phyloP scores from a whole-genome alignment of 305 asterid genomes.

The Andrographis paniculata region DNA sequence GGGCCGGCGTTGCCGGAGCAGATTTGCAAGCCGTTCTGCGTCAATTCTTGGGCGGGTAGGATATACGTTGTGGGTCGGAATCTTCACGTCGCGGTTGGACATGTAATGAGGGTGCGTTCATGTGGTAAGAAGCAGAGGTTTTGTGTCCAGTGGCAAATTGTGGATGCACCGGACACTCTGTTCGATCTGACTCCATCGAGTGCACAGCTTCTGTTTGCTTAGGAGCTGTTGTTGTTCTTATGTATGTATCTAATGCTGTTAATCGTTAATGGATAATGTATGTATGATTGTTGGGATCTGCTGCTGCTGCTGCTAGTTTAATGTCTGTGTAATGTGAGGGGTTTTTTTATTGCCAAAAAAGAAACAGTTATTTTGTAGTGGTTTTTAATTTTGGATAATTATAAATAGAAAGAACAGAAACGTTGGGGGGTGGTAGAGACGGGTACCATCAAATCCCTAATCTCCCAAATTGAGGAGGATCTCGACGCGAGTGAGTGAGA shows the following conservation, averaged over 20 bases:
- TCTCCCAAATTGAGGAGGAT: background rate
- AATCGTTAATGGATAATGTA: too few species aligned
- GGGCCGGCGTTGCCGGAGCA: slow-evolving; percentile 80
- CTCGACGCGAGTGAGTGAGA: slow-evolving; percentile 3
- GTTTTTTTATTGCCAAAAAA: background rate
- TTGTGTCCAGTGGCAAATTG: slow-evolving; percentile 57
- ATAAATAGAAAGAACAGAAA: too few species aligned
- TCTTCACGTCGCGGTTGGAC: slow-evolving; percentile 87
- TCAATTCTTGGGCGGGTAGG: slow-evolving; percentile 48
- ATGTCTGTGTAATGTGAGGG: background rate
- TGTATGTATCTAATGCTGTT: too few species aligned
- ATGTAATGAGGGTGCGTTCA: slow-evolving; percentile 22
- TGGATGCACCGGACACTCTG: slow-evolving; percentile 66
- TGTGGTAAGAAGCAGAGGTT: slow-evolving; percentile 32
- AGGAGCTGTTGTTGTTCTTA: slow-evolving; percentile 14
- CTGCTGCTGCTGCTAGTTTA: background rate
- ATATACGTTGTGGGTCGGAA: slow-evolving; percentile 79
- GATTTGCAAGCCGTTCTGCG: slow-evolving; percentile 88
- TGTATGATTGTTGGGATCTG: background rate
- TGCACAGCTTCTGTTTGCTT: slow-evolving; percentile 87
- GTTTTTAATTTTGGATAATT: too few species aligned
- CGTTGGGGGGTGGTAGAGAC: too few species aligned
- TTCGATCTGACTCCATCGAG: slow-evolving; percentile 71
- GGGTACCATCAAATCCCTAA: too few species aligned
- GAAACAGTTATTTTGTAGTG: background rate